phyloP scores from a whole-genome alignment of 2,329 filamentous ascomycete species.

The Xylariaceae sp. region DNA sequence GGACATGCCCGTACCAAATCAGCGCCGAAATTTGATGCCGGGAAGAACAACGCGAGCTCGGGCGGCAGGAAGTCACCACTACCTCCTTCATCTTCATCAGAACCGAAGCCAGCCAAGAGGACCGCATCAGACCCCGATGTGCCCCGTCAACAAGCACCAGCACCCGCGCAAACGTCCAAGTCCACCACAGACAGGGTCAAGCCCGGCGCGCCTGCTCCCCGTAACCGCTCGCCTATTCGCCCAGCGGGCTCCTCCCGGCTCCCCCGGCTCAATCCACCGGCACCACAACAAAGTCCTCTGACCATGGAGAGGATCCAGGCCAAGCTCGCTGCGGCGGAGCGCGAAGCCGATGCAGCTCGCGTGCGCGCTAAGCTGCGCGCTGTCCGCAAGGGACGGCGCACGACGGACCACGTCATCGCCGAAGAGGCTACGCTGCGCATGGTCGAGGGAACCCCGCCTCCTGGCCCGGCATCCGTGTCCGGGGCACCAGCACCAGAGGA shows the following conservation, averaged over 20 bases:
- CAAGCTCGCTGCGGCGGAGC: conserved; percentile 60
- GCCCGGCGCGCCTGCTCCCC: background rate
- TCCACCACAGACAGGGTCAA: conserved; percentile 3
- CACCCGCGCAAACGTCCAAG: conserved; percentile 1
- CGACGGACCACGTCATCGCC: conserved; percentile 18
- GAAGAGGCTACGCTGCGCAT: background rate
- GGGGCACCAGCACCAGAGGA: background rate
- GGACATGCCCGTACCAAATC: conserved; percentile 9
- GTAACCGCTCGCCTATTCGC: conserved; percentile 8
- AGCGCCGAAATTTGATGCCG: conserved; percentile 1
- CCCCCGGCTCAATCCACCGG: conserved; percentile 15
- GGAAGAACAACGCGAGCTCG: conserved; percentile 1
- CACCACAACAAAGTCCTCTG: conserved; percentile 49
- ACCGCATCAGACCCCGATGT: background rate
- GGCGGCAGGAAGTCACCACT: background rate
- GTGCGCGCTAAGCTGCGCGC: conserved; percentile 60
- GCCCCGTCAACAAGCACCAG: background rate
- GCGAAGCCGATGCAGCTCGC: conserved; percentile 59
- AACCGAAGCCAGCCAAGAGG: conserved; percentile 5
- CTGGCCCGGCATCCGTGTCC: background rate
- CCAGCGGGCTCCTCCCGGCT: conserved; percentile 29
- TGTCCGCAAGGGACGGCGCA: conserved; percentile 32
- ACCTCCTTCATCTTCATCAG: background rate
- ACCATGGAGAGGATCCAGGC: conserved; percentile 60
- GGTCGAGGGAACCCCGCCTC: background rate